phyloP scores from a whole-genome alignment of 1,284 basidiomycete genomes.

The Vanrija pseudolonga region DNA sequence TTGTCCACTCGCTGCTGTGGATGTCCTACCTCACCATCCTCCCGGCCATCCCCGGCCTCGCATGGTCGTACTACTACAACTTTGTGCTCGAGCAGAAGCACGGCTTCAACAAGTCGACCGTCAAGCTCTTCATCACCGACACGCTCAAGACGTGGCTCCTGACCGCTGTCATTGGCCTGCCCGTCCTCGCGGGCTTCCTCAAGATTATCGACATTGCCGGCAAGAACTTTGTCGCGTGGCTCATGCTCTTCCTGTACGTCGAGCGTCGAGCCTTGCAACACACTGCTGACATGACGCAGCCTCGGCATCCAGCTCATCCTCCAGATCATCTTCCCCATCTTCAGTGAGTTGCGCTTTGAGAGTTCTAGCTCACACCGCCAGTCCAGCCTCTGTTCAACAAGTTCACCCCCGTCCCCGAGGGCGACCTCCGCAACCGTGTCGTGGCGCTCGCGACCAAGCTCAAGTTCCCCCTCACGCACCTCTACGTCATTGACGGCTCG shows the following conservation, averaged over 20 bases:
- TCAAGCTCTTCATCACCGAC: conserved; percentile 69
- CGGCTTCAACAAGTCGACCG: conserved; percentile 94
- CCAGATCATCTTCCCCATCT: conserved; percentile 78
- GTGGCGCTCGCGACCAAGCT: conserved; percentile 72
- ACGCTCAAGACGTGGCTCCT: conserved; percentile 74
- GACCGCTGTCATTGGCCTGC: conserved; percentile 72
- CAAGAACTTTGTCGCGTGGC: conserved; percentile 78
- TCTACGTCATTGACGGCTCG: conserved; percentile 96
- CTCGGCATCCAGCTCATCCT: conserved; percentile 76
- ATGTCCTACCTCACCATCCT: conserved; percentile 63
- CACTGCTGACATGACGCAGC: conserved; percentile 51
- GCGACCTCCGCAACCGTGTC: conserved; percentile 69
- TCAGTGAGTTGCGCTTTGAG: conserved; percentile 53
- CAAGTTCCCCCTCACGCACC: conserved; percentile 86
- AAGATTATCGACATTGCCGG: conserved; percentile 91
- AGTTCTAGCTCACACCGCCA: conserved; percentile 8
- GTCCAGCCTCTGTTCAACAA: conserved; percentile 96
- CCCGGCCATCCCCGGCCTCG: conserved; percentile 65
- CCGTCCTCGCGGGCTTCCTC: conserved; percentile 81
- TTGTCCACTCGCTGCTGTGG: conserved; percentile 78
- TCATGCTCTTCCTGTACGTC: conserved; percentile 85
- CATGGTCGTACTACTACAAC: conserved; percentile 75
- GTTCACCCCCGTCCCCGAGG: conserved; percentile 73
- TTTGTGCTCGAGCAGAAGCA: conserved; percentile 94
- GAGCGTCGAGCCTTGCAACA: conserved; percentile 46